Evolutionary conservation across 208 protist genomes (phyloP), one percentile per base, ranked within the genome.

Genomic region (Leishmania aethiopica): DNA sequence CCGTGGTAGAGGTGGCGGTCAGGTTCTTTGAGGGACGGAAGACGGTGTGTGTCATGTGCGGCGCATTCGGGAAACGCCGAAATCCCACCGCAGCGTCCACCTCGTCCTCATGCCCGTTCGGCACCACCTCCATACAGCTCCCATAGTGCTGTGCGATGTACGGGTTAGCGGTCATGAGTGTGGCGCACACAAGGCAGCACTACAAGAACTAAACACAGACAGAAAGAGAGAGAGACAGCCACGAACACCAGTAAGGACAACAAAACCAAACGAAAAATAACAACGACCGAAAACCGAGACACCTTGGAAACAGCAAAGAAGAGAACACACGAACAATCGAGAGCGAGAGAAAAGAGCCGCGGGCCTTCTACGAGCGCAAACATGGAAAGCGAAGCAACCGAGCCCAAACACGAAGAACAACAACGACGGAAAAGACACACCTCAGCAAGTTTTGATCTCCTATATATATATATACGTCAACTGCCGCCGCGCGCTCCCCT

Each of bases 71-170:
- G 67, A 97, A 94, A 19, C 85, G 79, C 3, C 88, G 80, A 75
- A 94, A 94, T 17, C 89, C 89, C 22, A 81, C 69, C 1, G 83
- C 42, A 10, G 91, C 94, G 62, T 94, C 88, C 10, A 80, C 79
- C 22, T 88, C 85, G 45, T 80, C 81, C 22, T 85, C 88, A 1
- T 60, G 51, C 17, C 69, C 73, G 25, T 25, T 51, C 45, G 55
- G 78, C 57, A 81, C 55, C 77, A 83, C 75, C 70, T 90, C 84
- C 57, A 92, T 75, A 25, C 84, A 84, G 70, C 60, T 71, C 13
- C 93, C 92, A 84, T 93, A 97, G 80, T 94, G 92, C 42, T 91
- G 89, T 3, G 89, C 75, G 13, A 97, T 84, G 78, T 94, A 94
- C 3, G 94, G 94, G 72, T 97, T 97, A 40, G 84, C 80, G 42